These are phyloP conservation scores for Tricladium varicosporioides DNA, from an alignment of 2,329 filamentous ascomycete genomes.

Conservation along the genomic window DNA sequence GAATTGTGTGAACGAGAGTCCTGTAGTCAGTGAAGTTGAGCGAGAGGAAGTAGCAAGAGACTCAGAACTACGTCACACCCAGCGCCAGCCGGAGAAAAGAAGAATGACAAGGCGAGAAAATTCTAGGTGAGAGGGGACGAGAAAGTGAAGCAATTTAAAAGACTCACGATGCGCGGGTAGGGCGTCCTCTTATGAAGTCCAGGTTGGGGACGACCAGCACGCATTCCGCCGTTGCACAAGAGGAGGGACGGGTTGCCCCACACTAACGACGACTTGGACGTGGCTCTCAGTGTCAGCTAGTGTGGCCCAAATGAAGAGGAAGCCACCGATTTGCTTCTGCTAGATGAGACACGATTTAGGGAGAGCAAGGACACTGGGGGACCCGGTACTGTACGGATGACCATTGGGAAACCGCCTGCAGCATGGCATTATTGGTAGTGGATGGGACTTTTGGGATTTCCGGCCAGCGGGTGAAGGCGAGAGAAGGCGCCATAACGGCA, in stretches of 20 bases:
- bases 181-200: conserved; percentile 11
- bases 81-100: not conserved
- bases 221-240: conserved; percentile 6
- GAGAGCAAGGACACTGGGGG: not conserved
- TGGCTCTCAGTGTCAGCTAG: not conserved
- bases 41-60: conserved; percentile 5
- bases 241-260: conserved; percentile 11
- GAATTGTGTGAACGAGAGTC: not conserved
- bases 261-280: conserved; percentile 8
- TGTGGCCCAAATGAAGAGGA: conserved; percentile 1
- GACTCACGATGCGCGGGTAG: conserved; percentile 19
- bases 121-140: not conserved
- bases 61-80: not conserved
- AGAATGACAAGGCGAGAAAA: not conserved
- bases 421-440: not conserved
- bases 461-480: no score
- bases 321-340: conserved; percentile 7
- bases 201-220: not conserved
- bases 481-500: no score
- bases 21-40: not conserved
- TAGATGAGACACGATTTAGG: not conserved
- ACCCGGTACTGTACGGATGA: not conserved
- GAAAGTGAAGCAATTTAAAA: conserved; percentile 20
- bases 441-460: not conserved
- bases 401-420: not conserved